phyloP scores from a whole-genome alignment of 352 stramenopile species.

The Globisporangium perplexum region DNA sequence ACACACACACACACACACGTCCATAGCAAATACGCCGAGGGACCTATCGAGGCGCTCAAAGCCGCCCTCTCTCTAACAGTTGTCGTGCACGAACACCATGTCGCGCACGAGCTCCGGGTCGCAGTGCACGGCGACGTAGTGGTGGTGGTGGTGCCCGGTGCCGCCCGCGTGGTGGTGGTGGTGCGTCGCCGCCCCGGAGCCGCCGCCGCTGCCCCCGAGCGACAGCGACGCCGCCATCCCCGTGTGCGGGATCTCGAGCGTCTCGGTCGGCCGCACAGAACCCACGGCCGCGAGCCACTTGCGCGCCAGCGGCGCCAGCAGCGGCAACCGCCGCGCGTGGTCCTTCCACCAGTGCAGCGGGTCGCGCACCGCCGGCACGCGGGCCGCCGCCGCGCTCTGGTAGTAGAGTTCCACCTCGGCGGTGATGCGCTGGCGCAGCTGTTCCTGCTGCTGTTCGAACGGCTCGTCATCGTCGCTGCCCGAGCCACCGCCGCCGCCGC shows the following conservation, averaged over 20 bases:
- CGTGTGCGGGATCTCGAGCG: constrained; percentile 14
- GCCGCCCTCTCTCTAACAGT: constrained; percentile 27
- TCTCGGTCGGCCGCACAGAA: constrained; percentile 26
- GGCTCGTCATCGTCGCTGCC: constrained; percentile 2
- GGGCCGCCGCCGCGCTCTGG: constrained; percentile 24
- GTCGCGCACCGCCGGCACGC: constrained; percentile 32
- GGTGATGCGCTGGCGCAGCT: constrained; percentile 21
- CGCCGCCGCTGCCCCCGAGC: constrained; percentile 1
- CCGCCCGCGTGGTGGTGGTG: constrained; percentile 10
- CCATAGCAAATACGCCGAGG: no score
- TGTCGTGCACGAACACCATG: constrained; percentile 43
- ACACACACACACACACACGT: no score
- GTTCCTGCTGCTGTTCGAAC: constrained; percentile 30
- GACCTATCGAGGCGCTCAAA: no score
- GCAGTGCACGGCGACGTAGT: constrained; percentile 28
- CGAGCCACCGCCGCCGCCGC: neutral
- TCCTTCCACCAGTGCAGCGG: constrained; percentile 42
- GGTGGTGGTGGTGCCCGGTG: constrained; percentile 4
- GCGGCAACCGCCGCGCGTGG: constrained; percentile 24
- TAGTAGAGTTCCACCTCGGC: constrained; percentile 40
- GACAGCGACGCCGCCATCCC: constrained; percentile 12
- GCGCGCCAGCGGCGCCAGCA: constrained; percentile 36
- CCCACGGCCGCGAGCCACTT: constrained; percentile 40
- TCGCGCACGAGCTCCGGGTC: constrained; percentile 43
- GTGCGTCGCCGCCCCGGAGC: neutral